Percentiles rank a stretch among this genome's conserved stretches.
These are phyloP conservation scores for Nannochloropsis limnetica DNA, from an alignment of 352 stramenopile species.

Conservation along the genomic window DNA sequence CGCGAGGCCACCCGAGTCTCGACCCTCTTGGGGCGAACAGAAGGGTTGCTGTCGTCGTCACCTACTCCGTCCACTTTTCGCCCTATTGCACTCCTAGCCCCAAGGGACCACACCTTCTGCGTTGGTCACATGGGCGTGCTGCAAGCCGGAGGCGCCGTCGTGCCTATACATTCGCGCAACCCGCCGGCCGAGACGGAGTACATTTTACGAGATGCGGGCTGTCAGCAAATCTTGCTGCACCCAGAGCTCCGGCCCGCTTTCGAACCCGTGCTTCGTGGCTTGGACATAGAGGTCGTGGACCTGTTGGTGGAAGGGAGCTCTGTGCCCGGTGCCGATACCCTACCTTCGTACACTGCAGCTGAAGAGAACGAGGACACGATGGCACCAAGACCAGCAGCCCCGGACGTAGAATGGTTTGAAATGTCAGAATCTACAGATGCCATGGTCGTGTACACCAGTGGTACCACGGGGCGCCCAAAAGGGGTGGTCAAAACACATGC, in stretches of 20 bases:
- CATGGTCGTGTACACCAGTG: constrained; percentile 69
- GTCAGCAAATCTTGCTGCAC: neutral
- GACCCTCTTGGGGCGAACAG: neutral
- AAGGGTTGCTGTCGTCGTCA: neutral
- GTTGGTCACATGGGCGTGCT: neutral
- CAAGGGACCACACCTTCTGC: constrained; percentile 12
- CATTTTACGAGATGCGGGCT: constrained; percentile 1
- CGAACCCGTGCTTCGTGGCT: neutral
- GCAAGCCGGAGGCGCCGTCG: neutral
- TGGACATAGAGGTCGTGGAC: neutral
- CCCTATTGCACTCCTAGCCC: neutral
- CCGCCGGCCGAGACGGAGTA: neutral
- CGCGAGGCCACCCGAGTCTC: neutral
- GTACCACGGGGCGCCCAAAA: constrained; percentile 69
- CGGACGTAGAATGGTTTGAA: constrained; percentile 2
- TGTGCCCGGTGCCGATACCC: neutral
- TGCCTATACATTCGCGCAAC: constrained; percentile 3
- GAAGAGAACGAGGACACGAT: neutral
- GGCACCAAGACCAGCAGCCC: neutral
- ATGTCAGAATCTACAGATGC: constrained; percentile 17
- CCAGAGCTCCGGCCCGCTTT: neutral
- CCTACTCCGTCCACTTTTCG: neutral
- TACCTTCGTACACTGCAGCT: neutral
- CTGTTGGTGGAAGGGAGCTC: neutral
- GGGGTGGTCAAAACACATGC: constrained; percentile 67